phyloP scores from a whole-genome alignment of 352 stramenopile genomes.

The Phytophthora crassamura region DNA sequence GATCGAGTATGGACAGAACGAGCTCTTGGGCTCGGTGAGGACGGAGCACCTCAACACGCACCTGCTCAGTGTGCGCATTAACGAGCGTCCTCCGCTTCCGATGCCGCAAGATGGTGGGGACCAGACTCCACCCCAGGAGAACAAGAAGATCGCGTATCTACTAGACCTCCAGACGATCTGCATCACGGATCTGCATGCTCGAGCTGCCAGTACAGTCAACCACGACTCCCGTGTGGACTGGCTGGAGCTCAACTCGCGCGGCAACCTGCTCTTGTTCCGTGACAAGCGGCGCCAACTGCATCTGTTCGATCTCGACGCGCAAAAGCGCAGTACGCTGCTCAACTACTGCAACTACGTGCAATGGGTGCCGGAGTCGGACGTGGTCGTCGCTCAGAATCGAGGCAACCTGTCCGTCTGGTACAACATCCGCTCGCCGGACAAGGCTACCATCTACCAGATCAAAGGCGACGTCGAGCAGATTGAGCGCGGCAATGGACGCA shows the following conservation, averaged over 20 bases:
- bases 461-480: slow-evolving; percentile 96
- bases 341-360: slow-evolving; percentile 97
- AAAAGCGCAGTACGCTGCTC: slow-evolving; percentile 89
- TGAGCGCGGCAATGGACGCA: slow-evolving; percentile 91
- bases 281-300: slow-evolving; percentile 93
- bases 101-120: slow-evolving; percentile 32
- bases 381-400: slow-evolving; percentile 95
- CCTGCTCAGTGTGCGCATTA: slow-evolving; percentile 93
- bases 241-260: slow-evolving; percentile 94
- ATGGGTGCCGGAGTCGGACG: slow-evolving; percentile 96
- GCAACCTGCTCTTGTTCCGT: slow-evolving; percentile 92
- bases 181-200: slow-evolving; percentile 85
- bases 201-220: slow-evolving; percentile 88
- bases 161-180: slow-evolving; percentile 94
- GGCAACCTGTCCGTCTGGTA: slow-evolving; percentile 95
- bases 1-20: slow-evolving; percentile 95
- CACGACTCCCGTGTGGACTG: slow-evolving; percentile 94
- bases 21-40: slow-evolving; percentile 90
- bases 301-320: slow-evolving; percentile 91
- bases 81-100: slow-evolving; percentile 72
- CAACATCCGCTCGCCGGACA: slow-evolving; percentile 94
- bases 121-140: slow-evolving; percentile 56
- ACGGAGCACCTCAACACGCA: slow-evolving; percentile 93
- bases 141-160: slow-evolving; percentile 96
- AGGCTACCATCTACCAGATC: slow-evolving; percentile 95